Evolutionary conservation across 2,329 filamentous ascomycete species (phyloP), one percentile per base, ranked within the genome.

Genomic region (Ophiostoma fasciatum): DNA sequence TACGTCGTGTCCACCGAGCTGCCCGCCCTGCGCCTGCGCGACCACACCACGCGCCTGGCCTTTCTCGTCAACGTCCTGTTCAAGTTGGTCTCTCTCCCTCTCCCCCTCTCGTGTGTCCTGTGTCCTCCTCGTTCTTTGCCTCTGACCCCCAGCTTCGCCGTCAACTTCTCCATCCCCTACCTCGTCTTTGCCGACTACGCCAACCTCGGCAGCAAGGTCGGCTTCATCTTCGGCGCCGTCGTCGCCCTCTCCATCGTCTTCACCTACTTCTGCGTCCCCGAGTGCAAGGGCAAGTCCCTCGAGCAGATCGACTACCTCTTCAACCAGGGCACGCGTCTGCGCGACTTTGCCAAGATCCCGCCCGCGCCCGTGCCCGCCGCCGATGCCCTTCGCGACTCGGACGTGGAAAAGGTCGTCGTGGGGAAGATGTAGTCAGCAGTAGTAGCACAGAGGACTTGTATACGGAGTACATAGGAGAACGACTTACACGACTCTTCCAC

Each of bases 1-100:
- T 55, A 60, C 35, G 54, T 57, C 19, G 46, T 60, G 21, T 48
- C 50, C 1, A 52, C 55, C 4, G 56, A 58, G 35, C 39, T 60
- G 4, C 50, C 54, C 1, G 49, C 52, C 11, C 39, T 44, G 34
- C 44, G 49, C 36, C 43, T 57, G 19, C 45, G 52, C 28, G 51
- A 60, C 42, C 31, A 51, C 28, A 51, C 53, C 11, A 47, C 48
- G 13, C 48, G 49, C 10, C 11, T 14, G 20, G 4, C 7, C 15
- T 12, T 10, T 13, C 26, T 31, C 4, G 14, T 35, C 18, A 35
- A 35, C 20, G 19, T 22, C 8, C n/a, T 17, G 11, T 14, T 20
- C 14, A 1, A 12, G 26, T 13, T 21, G 13, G 31, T 27, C n/a
- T 23, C 7, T 26, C 4, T 31, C 23, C 36, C 33, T 23, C 6